Evolutionary conservation across 208 protist species (phyloP).

Genomic region (Porcisia hertigi): DNA sequence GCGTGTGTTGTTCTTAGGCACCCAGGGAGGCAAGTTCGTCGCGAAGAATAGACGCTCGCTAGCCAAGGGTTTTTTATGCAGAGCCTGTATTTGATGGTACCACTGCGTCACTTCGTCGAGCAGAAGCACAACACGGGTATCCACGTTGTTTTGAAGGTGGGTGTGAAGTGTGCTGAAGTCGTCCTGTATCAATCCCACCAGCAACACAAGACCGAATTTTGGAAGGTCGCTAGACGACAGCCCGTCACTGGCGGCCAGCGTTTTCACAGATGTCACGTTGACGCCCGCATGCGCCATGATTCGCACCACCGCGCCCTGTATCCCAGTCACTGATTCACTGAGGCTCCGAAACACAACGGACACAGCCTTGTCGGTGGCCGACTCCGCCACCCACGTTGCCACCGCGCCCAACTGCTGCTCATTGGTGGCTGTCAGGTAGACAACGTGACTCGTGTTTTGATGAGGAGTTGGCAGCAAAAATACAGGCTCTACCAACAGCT

Average conservation of each 20-base stretch:
- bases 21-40: conserved; percentile 26
- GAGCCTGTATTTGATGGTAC: not conserved
- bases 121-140: not conserved
- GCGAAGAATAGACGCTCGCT: conserved; percentile 9
- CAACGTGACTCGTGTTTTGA: conserved; percentile 24
- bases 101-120: conserved; percentile 21
- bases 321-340: not conserved
- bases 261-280: not conserved
- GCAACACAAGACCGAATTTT: not conserved
- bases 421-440: conserved; percentile 28
- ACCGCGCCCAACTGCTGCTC: conserved; percentile 31
- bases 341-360: not conserved
- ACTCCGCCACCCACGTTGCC: conserved; percentile 11
- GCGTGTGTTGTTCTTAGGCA: not conserved
- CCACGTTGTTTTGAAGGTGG: not conserved
- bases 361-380: not conserved
- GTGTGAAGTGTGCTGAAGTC: not conserved
- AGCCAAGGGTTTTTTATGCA: not conserved
- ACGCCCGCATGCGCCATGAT: not conserved
- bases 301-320: not conserved
- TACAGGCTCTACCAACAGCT: conserved; percentile 17
- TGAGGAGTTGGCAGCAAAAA: conserved; percentile 16
- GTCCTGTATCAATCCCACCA: not conserved
- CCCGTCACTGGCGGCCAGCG: not conserved
- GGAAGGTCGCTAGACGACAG: not conserved